Evolutionary conservation across 768 basidiomycete species (phyloP), one percentile per base, ranked within the genome.

Genomic region (Punctularia strigosozonata): DNA sequence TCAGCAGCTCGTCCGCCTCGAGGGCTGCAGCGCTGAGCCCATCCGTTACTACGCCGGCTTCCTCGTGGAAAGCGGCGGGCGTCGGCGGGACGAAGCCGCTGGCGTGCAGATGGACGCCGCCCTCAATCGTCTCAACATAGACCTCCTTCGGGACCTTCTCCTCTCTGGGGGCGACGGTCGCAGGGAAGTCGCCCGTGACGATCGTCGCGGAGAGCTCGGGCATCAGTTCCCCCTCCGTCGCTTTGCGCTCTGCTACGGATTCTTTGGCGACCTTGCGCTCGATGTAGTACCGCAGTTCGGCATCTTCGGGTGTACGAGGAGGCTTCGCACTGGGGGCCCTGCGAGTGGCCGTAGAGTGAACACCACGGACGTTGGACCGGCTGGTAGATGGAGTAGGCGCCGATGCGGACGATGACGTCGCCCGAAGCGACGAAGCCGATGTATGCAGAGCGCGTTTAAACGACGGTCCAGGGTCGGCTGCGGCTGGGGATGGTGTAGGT

Each of bases 131-230:
- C n/a, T n/a, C n/a, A n/a, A n/a, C n/a, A n/a, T n/a, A n/a, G 20
- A 52, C 48, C 41, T 57, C 56, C 17, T 51, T 51, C 4, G 56
- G 56, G 6, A 57, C 50, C 45, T 57, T 56, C 38, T 51, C 48
- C 41, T 52, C 47, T 8, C 45, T 44, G 8, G 42, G 43, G 4
- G 42, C 39, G 6, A 47, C 52, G 6, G 46, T 43, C 28, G 54
- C 56, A 2, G 49, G 45, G 36, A 57, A 37, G 15, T 43, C 52
- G 23, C 51, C 55, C 20, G 45, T 34, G 38, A 53, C 46, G 24
- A 55, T 43, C 28, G 52, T 50, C 22, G 45, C 45, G 20, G 47
- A 49, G 31, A 57, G 46, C 28, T 50, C 48, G 12, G 44, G 33
- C 55, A 57, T 57, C 19, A 57, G 43, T 5, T 44, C 44, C n/a